Percentiles rank a stretch among this genome's conserved stretches.
Conservation (phyloP, 2,329 filamentous ascomycete species). For the Alternaria burnsii region DNA sequence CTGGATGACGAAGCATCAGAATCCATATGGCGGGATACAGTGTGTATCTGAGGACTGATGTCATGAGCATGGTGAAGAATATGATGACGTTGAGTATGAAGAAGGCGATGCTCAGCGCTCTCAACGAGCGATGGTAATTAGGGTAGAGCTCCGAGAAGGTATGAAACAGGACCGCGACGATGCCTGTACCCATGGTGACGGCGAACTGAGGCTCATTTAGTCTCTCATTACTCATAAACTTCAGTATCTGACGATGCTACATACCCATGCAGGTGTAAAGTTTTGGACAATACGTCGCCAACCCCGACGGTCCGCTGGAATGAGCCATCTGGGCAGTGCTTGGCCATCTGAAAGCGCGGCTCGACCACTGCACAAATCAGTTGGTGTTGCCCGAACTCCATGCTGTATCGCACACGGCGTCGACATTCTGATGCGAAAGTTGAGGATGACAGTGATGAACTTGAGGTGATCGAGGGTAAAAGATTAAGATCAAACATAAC, state of each 20-base stretch:
- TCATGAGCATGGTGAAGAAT: constrained; percentile 62
- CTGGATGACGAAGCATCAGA: constrained; percentile 72
- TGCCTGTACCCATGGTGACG: constrained; percentile 40
- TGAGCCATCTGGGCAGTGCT: constrained; percentile 35
- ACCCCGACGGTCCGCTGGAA: constrained; percentile 31
- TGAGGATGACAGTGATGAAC: background rate
- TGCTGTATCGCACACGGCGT: background rate
- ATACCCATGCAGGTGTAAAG: constrained; percentile 48
- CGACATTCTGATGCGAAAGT: background rate
- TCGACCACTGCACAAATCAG: background rate
- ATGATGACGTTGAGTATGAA: constrained; percentile 66
- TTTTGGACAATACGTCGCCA: constrained; percentile 46
- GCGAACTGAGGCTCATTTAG: constrained; percentile 24
- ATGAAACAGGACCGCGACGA: constrained; percentile 65
- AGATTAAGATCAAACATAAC: background rate
- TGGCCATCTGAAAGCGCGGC: background rate
- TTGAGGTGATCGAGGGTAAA: background rate
- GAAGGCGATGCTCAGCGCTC: constrained; percentile 66
- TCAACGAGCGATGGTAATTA: constrained; percentile 56
- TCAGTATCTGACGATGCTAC: background rate
- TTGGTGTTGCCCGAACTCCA: background rate
- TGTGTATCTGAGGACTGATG: constrained; percentile 67
- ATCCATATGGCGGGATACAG: constrained; percentile 72
- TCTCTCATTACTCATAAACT: background rate
- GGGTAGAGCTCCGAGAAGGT: constrained; percentile 65